phyloP scores from a whole-genome alignment of 2,329 filamentous ascomycete species.

The Paracoccidioides lutzii region DNA sequence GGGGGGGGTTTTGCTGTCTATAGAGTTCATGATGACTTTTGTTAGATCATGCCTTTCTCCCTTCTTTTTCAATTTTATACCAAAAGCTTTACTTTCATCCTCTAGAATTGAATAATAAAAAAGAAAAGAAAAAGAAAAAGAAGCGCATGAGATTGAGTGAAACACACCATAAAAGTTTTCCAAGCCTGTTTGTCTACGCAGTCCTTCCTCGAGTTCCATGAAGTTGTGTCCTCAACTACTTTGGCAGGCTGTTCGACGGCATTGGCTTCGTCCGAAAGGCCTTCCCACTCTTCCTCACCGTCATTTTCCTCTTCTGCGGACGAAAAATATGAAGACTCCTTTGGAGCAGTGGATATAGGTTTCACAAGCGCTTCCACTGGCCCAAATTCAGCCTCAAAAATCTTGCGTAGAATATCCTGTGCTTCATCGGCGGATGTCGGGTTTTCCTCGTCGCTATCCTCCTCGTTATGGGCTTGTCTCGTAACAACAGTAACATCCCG shows the following conservation, averaged over 20 bases:
- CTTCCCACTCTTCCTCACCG: slow-evolving; percentile 43
- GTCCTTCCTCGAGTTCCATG: slow-evolving; percentile 28
- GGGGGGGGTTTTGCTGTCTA: slow-evolving; percentile 38
- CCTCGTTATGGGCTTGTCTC: slow-evolving; percentile 12
- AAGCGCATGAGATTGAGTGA: neutral
- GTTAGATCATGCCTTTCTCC: neutral
- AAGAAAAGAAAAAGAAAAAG: neutral
- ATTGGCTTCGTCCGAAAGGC: slow-evolving; percentile 39
- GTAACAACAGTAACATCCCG: slow-evolving; percentile 26
- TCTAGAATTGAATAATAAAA: neutral
- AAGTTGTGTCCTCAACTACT: slow-evolving; percentile 49
- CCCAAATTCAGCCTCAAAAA: slow-evolving; percentile 81
- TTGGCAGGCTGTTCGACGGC: slow-evolving; percentile 36
- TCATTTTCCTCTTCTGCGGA: slow-evolving; percentile 13
- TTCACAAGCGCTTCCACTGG: slow-evolving; percentile 43
- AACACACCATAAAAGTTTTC: slow-evolving; percentile 63
- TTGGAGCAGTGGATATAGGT: slow-evolving; percentile 4
- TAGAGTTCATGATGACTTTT: neutral
- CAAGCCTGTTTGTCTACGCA: slow-evolving; percentile 54
- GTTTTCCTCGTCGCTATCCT: slow-evolving; percentile 13
- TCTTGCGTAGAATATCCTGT: slow-evolving; percentile 63
- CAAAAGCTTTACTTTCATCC: neutral
- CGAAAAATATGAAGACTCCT: slow-evolving; percentile 4
- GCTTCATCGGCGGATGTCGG: slow-evolving; percentile 38
- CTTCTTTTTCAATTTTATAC: neutral